Conservation (phyloP, 2,329 filamentous ascomycete genomes). For the Sporothrix protearum region DNA sequence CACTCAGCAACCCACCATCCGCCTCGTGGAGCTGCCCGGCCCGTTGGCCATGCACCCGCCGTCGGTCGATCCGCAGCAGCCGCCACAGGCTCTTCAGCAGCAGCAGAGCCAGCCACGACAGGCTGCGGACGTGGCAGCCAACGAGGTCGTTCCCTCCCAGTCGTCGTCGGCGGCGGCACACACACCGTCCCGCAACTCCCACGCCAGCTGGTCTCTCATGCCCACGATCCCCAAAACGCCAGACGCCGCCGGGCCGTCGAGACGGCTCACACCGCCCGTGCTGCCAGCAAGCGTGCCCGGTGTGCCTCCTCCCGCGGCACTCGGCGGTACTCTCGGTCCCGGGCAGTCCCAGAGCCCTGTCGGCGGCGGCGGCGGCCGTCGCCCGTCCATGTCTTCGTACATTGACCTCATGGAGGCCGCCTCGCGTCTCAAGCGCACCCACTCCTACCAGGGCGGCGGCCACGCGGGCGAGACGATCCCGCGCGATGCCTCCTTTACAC, state of each 20-base stretch:
- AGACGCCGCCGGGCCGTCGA: background rate
- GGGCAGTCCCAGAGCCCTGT: background rate
- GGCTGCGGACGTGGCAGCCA: background rate
- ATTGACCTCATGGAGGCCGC: conserved; percentile 31
- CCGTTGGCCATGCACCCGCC: conserved; percentile 20
- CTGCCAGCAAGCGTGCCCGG: background rate
- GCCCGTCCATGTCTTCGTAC: conserved; percentile 23
- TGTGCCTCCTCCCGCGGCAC: background rate
- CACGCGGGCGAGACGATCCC: conserved; percentile 8
- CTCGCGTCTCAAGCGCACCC: conserved; percentile 23
- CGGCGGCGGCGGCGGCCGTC: conserved; percentile 3
- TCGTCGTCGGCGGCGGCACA: background rate
- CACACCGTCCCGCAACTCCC: background rate
- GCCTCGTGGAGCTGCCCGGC: conserved; percentile 4
- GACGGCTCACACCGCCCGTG: background rate
- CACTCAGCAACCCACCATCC: background rate
- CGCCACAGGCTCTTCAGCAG: conserved; percentile 5
- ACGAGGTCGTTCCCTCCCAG: background rate
- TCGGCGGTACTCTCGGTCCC: background rate
- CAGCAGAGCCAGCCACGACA: background rate
- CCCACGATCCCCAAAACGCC: conserved; percentile 19
- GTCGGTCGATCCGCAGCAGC: background rate
- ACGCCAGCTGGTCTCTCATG: conserved; percentile 23
- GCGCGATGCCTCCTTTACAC: background rate
- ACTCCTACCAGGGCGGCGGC: conserved; percentile 19